Evolutionary conservation across 768 basidiomycete genomes (phyloP), one percentile per base, ranked within the genome.

Genomic region (Nidula microcarpa): DNA sequence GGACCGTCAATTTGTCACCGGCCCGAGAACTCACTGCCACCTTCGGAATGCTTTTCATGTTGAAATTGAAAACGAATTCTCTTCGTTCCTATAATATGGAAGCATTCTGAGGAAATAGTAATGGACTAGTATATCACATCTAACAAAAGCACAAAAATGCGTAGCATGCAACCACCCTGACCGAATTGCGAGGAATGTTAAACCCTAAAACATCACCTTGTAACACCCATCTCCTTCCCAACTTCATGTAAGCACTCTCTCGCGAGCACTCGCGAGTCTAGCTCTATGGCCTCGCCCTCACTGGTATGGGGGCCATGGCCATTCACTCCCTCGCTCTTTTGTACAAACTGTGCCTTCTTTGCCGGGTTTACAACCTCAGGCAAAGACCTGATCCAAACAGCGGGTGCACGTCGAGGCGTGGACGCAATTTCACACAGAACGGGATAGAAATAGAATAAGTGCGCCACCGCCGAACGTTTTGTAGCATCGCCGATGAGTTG

Each of bases 371-470:
- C 58, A 9, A 2, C 53, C 51, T 39, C 57, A 60, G 43, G 49
- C 55, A 65, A 44, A 10, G 67, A 55, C 23, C 23, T 30, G 34
- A 89, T 69, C 87, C 89, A 93, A 9, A 83, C 78, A 2, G 79
- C 75, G 0, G 93, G 89, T 10, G 84, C 75, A 59, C 78, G 81
- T 32, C 85, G 74, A 0, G 88, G 82, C 52, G 87, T 80, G 1
- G 91, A 84, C 6, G 81, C 86, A 46, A 96, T 86, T 60, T 93
- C 86, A 59, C 89, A 88, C 4, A 97, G 67, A 2, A 89, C 70
- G 0, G 82, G 72, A 62, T 95, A 95, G 53, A 96, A 86, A 63
- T 94, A 86, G 77, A 96, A 96, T 9, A 98, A 71, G 61, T 96
- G 94, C 0, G 89, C 93, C 13, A 84, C 77, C 0, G 83, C 67